phyloP scores from a whole-genome alignment of 768 basidiomycete genomes.

The Tulasnella sp. region DNA sequence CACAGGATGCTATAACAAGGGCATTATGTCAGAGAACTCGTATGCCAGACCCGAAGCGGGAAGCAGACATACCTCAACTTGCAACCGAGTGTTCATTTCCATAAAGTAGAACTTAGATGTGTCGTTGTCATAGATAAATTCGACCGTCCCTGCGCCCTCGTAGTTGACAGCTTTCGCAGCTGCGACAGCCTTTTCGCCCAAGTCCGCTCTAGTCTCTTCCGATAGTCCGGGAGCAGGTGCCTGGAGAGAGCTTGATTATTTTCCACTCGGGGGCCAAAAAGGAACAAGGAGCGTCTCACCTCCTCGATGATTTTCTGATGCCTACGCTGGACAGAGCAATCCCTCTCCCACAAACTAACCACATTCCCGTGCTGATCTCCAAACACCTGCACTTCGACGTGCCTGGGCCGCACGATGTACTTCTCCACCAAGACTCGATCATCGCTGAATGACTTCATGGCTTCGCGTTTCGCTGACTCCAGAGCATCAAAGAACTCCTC shows the following conservation, averaged over 20 bases:
- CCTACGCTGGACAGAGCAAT: conserved; percentile 81
- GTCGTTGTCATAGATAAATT: conserved; percentile 94
- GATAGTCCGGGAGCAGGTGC: conserved; percentile 87
- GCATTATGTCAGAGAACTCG: background rate
- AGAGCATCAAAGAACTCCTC: conserved; percentile 69
- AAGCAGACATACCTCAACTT: conserved; percentile 45
- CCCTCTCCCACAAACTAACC: conserved; percentile 93
- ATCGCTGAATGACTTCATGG: conserved; percentile 77
- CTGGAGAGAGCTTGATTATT: conserved; percentile 26
- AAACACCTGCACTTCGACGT: conserved; percentile 93
- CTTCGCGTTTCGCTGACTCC: conserved; percentile 80
- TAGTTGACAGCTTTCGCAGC: conserved; percentile 91
- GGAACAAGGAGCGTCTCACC: conserved; percentile 28
- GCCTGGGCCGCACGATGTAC: conserved; percentile 75
- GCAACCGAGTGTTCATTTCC: conserved; percentile 63
- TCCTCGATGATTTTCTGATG: conserved; percentile 97
- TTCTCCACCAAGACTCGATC: conserved; percentile 81
- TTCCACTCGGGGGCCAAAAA: background rate
- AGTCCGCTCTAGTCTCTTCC: conserved; percentile 61
- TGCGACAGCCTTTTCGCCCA: conserved; percentile 78
- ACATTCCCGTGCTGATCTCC: conserved; percentile 69
- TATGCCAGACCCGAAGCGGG: background rate
- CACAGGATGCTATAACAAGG: conserved; percentile 51
- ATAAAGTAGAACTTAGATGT: conserved; percentile 83
- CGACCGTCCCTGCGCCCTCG: conserved; percentile 87